These are phyloP conservation scores for Naegleria lovaniensis DNA, from an alignment of 208 protist genomes.

Conservation along the genomic window DNA sequence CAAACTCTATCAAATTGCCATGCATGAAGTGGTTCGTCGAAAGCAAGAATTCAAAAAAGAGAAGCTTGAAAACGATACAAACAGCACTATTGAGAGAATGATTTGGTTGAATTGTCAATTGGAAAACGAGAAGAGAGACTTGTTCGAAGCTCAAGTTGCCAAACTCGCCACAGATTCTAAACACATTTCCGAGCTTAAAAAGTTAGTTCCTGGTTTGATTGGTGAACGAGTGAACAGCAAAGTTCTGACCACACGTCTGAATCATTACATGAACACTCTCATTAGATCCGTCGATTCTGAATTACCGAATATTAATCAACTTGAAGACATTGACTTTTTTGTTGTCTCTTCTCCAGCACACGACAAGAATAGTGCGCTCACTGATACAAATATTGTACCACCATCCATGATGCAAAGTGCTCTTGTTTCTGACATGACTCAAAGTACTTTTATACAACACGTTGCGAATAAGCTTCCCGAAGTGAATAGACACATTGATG, in stretches of 20 bases:
- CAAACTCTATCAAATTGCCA: background rate
- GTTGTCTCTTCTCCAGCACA: background rate
- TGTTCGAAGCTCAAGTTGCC: background rate
- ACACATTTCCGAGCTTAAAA: background rate
- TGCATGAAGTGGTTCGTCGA: background rate
- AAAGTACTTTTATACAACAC: background rate
- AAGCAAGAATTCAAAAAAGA: background rate
- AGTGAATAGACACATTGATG: background rate
- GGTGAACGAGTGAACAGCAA: background rate
- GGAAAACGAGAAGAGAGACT: background rate
- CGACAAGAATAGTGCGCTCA: background rate
- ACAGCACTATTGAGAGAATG: background rate
- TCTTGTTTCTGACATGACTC: background rate
- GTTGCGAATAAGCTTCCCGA: background rate
- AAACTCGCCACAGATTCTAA: background rate
- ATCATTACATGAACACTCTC: background rate
- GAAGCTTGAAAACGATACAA: background rate
- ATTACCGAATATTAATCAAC: background rate
- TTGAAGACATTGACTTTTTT: background rate
- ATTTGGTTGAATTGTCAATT: background rate
- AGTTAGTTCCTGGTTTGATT: background rate
- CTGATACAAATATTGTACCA: background rate
- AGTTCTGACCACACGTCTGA: background rate
- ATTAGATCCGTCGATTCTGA: background rate
- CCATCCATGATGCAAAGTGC: background rate